Evolutionary conservation across 805 yeast species (phyloP), one percentile per base, ranked within the genome.

Genomic region (Brettanomyces bruxellensis): DNA sequence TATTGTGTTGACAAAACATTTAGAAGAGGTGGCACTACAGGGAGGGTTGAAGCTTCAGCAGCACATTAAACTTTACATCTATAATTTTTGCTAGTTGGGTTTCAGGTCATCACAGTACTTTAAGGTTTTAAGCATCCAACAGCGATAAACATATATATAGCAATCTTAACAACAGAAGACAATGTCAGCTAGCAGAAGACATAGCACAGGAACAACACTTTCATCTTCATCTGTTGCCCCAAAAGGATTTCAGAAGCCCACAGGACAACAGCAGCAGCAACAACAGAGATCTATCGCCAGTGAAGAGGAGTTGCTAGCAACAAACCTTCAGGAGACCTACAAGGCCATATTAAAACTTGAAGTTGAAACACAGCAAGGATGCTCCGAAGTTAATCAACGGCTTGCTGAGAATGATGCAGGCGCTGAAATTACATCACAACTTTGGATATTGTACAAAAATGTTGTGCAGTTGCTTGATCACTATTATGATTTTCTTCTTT

Each of bases 281-380:
- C 50, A 49, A 45, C 57, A 55, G 47, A 45, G 63, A 38, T 64
- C 53, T 38, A 52, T 66, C 23, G 59, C 81, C 1, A 78, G 74
- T 43, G 84, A 78, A 56, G 86, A 79, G 59, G 84, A 77, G 53
- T 78, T 77, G 44, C 65, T 84, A 41, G 86, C 86, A 2, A 70
- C 83, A 2, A 83, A 83, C 57, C 61, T 84, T 25, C 87, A 84
- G 60, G 89, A 83, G 57, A 81, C 88, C 3, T 84, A 83, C 61
- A 81, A 82, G 55, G 70, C 75, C 44, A 84, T 83, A 38, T 79
- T 83, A 41, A 76, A 77, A 51, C 72, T 76, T 50, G 90, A 83
- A 65, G 79, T 78, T 47, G 77, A 78, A 46, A 77, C 83, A 22
- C 89, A 83, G 59, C 82, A 81, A 51, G 79, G 80, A 51, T 85